Base-by-base conservation (phyloP, 2,329 filamentous ascomycete genomes). In the Alternaria sp. region DNA sequence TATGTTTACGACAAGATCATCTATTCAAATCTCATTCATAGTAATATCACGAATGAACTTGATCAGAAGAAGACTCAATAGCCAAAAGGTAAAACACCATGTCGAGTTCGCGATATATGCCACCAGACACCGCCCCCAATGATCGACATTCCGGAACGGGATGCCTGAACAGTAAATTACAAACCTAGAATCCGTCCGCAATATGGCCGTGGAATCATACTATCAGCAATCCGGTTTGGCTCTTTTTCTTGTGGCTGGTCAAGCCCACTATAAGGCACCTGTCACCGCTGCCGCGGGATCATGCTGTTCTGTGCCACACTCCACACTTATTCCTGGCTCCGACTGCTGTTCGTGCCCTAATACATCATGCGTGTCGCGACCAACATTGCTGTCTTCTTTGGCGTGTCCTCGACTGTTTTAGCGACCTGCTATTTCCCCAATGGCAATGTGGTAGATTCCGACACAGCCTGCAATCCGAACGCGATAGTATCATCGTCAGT, bases 371-470 rank as follows among this genome's bases (percentile, higher is more conserved):
- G n/a, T 18, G 34, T 52, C 32, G 11, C 41, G 20, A 14, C 5
- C 14, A 36, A 12, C 32, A 18, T 47, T 12, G 24, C 48, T 7
- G 34, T 26, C 16, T 22, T 56, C 24, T 20, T 59, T 4, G 38
- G 44, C 4, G 11, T 46, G 12, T 55, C 51, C 20, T 55, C 61
- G 2, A 42, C 61, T 20, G 65, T 53, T 7, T 11, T 62, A 7
- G 64, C 62, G 12, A 43, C 62, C 3, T 68, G 67, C 49, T 63
- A 60, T 41, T 70, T 68, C n/a, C 66, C 66, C 2, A 64, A 68
- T 47, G 66, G 66, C 28, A 26, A 34, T 18, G 42, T 46, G 14
- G 57, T 60, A 18, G 48, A 26, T 16, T 18, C 34, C 51, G 66
- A 68, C 46, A 68, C 65, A 8, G 66, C 64, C 12, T 68, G 66